These are phyloP conservation scores for Xanthoceras sorbifolium DNA, from an alignment of 345 rosid species.

Conservation along the genomic window DNA sequence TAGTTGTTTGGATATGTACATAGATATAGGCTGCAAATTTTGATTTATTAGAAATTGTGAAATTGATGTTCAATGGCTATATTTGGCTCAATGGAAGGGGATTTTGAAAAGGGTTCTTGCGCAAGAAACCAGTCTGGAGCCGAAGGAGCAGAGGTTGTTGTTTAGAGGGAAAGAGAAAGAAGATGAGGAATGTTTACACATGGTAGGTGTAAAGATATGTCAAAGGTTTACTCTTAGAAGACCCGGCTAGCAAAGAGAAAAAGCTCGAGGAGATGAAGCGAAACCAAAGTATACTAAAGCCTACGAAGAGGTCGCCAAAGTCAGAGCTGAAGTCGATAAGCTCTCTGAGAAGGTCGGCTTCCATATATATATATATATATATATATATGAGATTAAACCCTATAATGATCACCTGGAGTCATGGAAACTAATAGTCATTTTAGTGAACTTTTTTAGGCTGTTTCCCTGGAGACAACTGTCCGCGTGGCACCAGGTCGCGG, in stretches of 20 bases:
- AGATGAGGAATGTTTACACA: constrained; percentile 46
- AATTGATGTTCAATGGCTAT: constrained; percentile 20
- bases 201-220: constrained; percentile 55
- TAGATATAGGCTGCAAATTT: constrained; percentile 7
- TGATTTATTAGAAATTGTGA: neutral
- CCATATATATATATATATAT: neutral
- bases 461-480: constrained; percentile 39
- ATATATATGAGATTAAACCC: neutral
- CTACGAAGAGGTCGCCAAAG: constrained; percentile 39
- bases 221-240: constrained; percentile 52
- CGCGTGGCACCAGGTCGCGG: constrained; percentile 37
- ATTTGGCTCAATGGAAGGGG: constrained; percentile 38
- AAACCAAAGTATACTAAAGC: constrained; percentile 34
- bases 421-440: constrained; percentile 1
- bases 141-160: constrained; percentile 52
- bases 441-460: constrained; percentile 35
- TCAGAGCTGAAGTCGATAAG: constrained; percentile 49
- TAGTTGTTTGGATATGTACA: neutral
- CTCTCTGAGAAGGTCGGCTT: constrained; percentile 46
- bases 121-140: constrained; percentile 46
- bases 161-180: constrained; percentile 57
- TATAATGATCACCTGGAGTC: neutral
- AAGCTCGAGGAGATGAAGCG: constrained; percentile 45
- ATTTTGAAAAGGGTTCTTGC: constrained; percentile 45
- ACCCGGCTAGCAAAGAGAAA: constrained; percentile 60